Percentiles rank a stretch among this genome's conserved stretches.
Conservation (phyloP, 768 basidiomycete species). For the Pulveroboletus frians region DNA sequence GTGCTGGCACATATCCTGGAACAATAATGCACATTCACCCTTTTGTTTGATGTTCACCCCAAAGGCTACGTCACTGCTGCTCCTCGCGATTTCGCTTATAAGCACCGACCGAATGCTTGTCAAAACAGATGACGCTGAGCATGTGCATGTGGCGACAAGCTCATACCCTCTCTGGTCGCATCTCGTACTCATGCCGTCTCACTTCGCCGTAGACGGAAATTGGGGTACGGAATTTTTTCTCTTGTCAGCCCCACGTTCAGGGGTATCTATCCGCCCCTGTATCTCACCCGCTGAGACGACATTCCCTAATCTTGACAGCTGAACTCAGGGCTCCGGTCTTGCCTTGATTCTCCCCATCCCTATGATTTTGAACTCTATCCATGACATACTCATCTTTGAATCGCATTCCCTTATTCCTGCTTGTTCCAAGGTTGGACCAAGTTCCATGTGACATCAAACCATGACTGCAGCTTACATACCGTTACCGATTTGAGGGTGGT, state of each 20-base stretch:
- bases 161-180: neutral
- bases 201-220: neutral
- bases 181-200: neutral
- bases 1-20: slow-evolving; percentile 36
- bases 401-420: neutral
- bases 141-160: neutral
- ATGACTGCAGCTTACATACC: neutral
- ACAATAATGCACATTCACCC: neutral
- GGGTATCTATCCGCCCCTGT: neutral
- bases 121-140: neutral
- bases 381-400: neutral
- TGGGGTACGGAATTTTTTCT: neutral
- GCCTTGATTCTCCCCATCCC: neutral
- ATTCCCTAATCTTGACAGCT: neutral
- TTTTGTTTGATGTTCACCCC: neutral
- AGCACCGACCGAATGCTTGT: neutral
- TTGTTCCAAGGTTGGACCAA: neutral
- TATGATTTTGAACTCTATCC: no score
- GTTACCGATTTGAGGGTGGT: neutral
- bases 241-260: neutral
- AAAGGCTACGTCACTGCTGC: neutral
- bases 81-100: slow-evolving; percentile 5
- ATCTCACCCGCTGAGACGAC: neutral
- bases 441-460: neutral
- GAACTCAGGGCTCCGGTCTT: neutral